Base-by-base conservation (phyloP, 495 filamentous ascomycete species). In the Achaetomiella virescens region DNA sequence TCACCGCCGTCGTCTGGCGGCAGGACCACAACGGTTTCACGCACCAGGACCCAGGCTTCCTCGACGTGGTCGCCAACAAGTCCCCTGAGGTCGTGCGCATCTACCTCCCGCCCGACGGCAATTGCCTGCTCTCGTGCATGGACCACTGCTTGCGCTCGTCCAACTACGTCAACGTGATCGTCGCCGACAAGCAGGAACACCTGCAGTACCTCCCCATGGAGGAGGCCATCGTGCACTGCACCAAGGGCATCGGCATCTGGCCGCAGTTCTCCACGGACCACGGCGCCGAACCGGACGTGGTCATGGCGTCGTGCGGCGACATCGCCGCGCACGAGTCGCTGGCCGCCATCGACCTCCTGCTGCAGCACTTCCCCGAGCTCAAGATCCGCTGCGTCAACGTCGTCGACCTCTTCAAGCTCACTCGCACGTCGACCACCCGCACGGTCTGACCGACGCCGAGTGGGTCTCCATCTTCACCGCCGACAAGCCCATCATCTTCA, bases 11-110 rank as follows among this genome's bases (percentile, higher is more conserved):
- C 2, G 86, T 88, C 47, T 88, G 86, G 86, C 69, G 86, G 60
- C 86, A 89, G 68, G 86, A 89, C 64, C 86, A 89, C 75, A 88
- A 88, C 61, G 86, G 85, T 46, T 89, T 89, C 65, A 89, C 84
- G 0, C 86, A 89, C 68, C 86, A 89, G 66, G 86, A 89, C 57
- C 85, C 85, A 0, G 85, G 86, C 18, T 89, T 88, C 78, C 76
- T 88, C 15, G 85, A 88, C 61, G 83, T 88, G 1, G 78, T 88
- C 2, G 81, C 81, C 56, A 89, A 89, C 73, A 89, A 88, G 70
- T 81, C 76, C 66, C 85, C 86, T 14, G 81, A 87, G 55, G 84
- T 89, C 2, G 84, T 88, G 37, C 82, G 86, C 45, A 88, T 89
- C 66, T 89, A 89, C 61, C 81, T 89, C 3, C 86, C 86, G 10